phyloP scores from a whole-genome alignment of 345 rosid species.

The Populus pruinosa region DNA sequence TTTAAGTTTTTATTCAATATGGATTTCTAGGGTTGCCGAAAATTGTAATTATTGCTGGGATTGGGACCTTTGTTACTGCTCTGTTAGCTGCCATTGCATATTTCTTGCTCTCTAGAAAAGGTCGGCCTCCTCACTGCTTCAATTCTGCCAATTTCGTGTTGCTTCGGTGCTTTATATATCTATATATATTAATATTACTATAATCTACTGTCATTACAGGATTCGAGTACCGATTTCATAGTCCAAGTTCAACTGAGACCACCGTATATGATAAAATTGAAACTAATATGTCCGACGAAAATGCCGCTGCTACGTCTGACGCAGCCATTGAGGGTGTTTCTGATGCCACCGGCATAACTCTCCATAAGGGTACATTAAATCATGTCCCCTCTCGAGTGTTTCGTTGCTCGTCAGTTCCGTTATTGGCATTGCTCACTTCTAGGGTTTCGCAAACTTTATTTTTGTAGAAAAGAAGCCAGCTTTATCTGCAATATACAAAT shows the following conservation, averaged over 20 bases:
- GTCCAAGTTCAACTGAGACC: slow-evolving; percentile 30
- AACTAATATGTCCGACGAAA: slow-evolving; percentile 25
- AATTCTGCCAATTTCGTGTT: neutral
- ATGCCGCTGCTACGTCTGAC: slow-evolving; percentile 24
- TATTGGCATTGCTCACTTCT: neutral
- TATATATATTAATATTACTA: too few species aligned
- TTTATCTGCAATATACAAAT: neutral
- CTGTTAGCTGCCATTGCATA: slow-evolving; percentile 57
- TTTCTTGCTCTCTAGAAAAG: slow-evolving; percentile 52
- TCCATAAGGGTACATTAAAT: slow-evolving; percentile 30
- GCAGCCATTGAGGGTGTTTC: slow-evolving; percentile 18
- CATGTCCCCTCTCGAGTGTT: neutral
- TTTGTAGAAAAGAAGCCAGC: neutral
- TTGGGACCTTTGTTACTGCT: slow-evolving; percentile 50
- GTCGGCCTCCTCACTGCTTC: slow-evolving; percentile 18
- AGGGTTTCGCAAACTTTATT: neutral
- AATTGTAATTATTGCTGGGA: slow-evolving; percentile 43
- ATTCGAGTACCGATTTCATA: slow-evolving; percentile 35
- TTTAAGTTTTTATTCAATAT: neutral
- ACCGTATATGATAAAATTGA: slow-evolving; percentile 12
- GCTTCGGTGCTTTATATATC: neutral
- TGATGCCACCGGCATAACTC: slow-evolving; percentile 22
- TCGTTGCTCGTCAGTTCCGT: too few species aligned
- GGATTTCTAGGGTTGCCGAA: slow-evolving; percentile 41
- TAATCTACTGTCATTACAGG: slow-evolving; percentile 36